phyloP scores from a whole-genome alignment of 1,284 basidiomycete genomes.

The Leccinum insolens region DNA sequence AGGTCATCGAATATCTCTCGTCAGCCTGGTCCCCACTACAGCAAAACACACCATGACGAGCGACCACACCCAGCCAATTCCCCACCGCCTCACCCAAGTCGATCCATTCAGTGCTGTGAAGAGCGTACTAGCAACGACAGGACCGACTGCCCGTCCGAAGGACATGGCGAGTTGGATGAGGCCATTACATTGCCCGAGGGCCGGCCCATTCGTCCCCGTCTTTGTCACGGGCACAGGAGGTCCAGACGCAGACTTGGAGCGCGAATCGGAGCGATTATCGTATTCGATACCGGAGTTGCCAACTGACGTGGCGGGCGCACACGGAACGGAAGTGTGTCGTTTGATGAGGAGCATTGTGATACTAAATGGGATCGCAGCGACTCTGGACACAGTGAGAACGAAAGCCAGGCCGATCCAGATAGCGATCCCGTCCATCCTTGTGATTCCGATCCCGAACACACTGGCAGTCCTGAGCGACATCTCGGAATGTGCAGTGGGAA shows the following conservation, averaged over 20 bases:
- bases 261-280: not conserved
- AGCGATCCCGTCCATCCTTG: not conserved
- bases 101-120: slow-evolving; percentile 15
- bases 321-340: not conserved
- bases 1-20: slow-evolving; percentile 10
- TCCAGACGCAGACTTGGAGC: not conserved
- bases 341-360: slow-evolving; percentile 19
- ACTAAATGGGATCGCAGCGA: slow-evolving; percentile 16
- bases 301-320: not conserved
- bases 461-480: not conserved
- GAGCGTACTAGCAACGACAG: slow-evolving; percentile 15
- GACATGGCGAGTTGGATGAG: slow-evolving; percentile 21
- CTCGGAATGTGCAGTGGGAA: not conserved
- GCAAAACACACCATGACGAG: slow-evolving; percentile 13
- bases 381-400: slow-evolving; percentile 12
- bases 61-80: slow-evolving; percentile 14
- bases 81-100: slow-evolving; percentile 11
- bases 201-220: not conserved
- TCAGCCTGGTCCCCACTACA: slow-evolving; percentile 6
- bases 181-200: slow-evolving; percentile 17
- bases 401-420: slow-evolving; percentile 17
- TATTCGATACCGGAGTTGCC: not conserved
- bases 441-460: not conserved
- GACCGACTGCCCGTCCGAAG: slow-evolving; percentile 15
- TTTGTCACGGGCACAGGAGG: not conserved